These are phyloP conservation scores for Fomitopsis schrenkii DNA, from an alignment of 1,284 basidiomycete species.

Conservation along the genomic window DNA sequence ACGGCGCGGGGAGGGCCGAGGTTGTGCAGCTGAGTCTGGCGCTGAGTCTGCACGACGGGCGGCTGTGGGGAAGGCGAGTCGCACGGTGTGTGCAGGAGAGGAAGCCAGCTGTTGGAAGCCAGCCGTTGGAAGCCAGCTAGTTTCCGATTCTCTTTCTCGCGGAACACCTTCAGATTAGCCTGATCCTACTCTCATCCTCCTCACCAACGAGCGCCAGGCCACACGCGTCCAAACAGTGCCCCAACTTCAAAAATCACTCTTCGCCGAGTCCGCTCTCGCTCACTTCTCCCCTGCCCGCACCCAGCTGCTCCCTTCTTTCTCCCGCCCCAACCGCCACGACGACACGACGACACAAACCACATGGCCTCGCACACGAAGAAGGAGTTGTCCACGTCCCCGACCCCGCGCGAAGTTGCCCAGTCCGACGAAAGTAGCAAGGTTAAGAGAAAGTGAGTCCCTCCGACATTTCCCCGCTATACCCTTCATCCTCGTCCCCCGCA, in stretches of 20 bases:
- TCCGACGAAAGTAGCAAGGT: constrained; percentile 59
- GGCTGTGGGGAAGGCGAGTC: not conserved
- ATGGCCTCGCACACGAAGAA: constrained; percentile 71
- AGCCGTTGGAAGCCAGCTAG: not conserved
- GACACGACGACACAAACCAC: not conserved
- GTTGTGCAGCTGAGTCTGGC: not conserved
- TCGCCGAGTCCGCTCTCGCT: not conserved
- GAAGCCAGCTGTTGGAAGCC: not conserved
- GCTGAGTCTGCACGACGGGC: not conserved
- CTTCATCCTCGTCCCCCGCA: constrained; percentile 18
- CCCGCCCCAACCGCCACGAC: constrained; percentile 23
- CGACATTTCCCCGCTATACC: constrained; percentile 35
- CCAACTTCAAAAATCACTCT: constrained; percentile 1
- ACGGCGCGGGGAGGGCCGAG: not conserved
- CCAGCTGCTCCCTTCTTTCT: constrained; percentile 26
- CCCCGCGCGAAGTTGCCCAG: constrained; percentile 56
- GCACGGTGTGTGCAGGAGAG: not conserved
- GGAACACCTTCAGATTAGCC: not conserved
- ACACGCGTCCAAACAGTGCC: constrained; percentile 8
- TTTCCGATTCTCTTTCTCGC: not conserved
- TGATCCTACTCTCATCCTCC: not conserved
- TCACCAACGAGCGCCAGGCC: not conserved
- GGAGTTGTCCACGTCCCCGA: constrained; percentile 54
- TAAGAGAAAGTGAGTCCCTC: constrained; percentile 67
- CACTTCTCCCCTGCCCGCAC: constrained; percentile 21